Evolutionary conservation across 805 yeast genomes (phyloP).

Genomic region (Candida takata): DNA sequence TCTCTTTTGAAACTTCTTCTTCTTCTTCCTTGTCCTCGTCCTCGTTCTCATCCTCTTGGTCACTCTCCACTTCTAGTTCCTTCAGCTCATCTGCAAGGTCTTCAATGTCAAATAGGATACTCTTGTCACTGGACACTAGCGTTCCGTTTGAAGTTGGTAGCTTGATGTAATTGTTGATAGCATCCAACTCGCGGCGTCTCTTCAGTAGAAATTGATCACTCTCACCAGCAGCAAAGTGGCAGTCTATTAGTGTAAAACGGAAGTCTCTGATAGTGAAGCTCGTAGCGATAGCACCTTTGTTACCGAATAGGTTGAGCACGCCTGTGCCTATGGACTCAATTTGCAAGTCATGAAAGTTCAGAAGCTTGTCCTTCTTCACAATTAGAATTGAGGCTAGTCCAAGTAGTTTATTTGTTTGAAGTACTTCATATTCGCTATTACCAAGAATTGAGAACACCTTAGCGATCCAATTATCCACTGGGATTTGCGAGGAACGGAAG

Average conservation of each 20-base stretch:
- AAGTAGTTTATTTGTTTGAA: slow-evolving; percentile 41
- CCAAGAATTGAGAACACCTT: slow-evolving; percentile 18
- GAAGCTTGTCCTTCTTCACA: slow-evolving; percentile 25
- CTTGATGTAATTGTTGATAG: slow-evolving; percentile 27
- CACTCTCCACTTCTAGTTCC: slow-evolving; percentile 1
- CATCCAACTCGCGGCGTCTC: slow-evolving; percentile 38
- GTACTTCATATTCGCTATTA: slow-evolving; percentile 27
- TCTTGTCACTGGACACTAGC: slow-evolving; percentile 19
- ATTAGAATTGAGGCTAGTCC: slow-evolving; percentile 45
- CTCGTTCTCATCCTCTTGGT: slow-evolving; percentile 4
- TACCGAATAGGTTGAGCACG: slow-evolving; percentile 49
- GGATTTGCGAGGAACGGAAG: slow-evolving; percentile 28
- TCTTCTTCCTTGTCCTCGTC: slow-evolving; percentile 3
- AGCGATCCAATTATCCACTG: slow-evolving; percentile 29
- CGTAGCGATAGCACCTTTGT: slow-evolving; percentile 51
- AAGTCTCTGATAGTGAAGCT: slow-evolving; percentile 30
- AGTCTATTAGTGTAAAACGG: slow-evolving; percentile 35
- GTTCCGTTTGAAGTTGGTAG: slow-evolving; percentile 21
- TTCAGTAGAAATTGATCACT: slow-evolving; percentile 29
- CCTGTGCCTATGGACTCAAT: slow-evolving; percentile 49
- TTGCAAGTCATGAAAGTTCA: slow-evolving; percentile 34
- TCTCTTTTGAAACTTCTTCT: neutral
- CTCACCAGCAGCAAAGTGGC: slow-evolving; percentile 51
- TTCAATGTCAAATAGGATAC: slow-evolving; percentile 24
- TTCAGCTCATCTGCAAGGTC: slow-evolving; percentile 8